Conservation (phyloP, 108 stramenopile species). For the Skeletonema costatum region DNA sequence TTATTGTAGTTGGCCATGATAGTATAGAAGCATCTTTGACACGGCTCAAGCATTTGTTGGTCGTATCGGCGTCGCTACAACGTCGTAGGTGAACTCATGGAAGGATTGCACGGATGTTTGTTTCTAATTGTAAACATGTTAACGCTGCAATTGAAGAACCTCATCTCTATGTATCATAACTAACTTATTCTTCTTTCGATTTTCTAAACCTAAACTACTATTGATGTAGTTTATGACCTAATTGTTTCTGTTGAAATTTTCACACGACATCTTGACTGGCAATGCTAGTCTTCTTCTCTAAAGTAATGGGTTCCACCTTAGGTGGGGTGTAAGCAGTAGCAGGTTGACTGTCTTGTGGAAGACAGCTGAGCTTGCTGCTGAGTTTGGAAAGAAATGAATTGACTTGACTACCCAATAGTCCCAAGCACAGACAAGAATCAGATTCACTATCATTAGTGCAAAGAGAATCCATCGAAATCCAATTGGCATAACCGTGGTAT, state of each 20-base stretch:
- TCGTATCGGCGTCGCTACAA: too few relatives aligned
- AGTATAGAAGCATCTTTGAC: too few relatives aligned
- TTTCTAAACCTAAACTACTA: neutral
- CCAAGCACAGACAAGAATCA: slow-evolving; percentile 46
- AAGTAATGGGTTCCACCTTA: neutral
- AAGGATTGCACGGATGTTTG: too few relatives aligned
- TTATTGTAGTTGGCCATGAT: too few relatives aligned
- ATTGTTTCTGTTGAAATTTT: neutral
- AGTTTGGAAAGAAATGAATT: neutral
- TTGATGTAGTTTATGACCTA: too few relatives aligned
- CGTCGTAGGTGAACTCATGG: too few relatives aligned
- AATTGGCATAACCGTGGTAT: slow-evolving; percentile 70
- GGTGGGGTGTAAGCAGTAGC: too few relatives aligned
- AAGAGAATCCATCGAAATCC: slow-evolving; percentile 48
- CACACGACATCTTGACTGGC: neutral
- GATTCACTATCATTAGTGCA: slow-evolving; percentile 60
- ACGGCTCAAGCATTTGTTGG: too few relatives aligned
- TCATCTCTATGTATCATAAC: too few relatives aligned
- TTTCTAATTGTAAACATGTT: too few relatives aligned
- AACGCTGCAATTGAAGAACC: too few relatives aligned
- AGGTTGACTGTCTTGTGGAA: neutral
- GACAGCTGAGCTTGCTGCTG: neutral
- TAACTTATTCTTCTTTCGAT: neutral
- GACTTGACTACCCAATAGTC: slow-evolving; percentile 66
- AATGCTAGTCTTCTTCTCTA: neutral